Evolutionary conservation across 441 rosid species (phyloP).

Genomic region (Gossypium davidsonii): DNA sequence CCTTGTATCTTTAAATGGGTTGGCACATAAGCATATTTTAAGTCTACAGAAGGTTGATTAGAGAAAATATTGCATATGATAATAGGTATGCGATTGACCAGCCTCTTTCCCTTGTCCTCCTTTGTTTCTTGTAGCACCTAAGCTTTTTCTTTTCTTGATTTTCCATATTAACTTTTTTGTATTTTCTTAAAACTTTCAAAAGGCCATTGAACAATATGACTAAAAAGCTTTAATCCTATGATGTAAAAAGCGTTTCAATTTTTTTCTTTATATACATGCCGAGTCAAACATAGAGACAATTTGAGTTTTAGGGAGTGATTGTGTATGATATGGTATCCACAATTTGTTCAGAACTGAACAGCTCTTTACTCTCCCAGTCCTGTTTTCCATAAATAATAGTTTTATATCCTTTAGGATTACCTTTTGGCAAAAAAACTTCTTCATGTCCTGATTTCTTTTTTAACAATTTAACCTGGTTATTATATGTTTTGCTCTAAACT

Average conservation of each 20-base stretch:
- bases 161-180: neutral
- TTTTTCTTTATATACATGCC: neutral
- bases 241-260: neutral
- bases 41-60: neutral
- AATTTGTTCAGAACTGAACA: neutral
- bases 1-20: neutral
- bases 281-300: neutral
- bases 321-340: neutral
- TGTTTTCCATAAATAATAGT: neutral
- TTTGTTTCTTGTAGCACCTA: neutral
- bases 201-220: neutral
- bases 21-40: neutral
- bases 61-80: neutral
- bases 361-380: neutral
- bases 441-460: neutral
- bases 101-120: neutral
- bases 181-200: neutral
- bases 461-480: neutral
- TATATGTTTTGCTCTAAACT: slow-evolving; percentile 4
- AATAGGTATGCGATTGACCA: neutral
- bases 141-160: neutral
- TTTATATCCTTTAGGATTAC: neutral
- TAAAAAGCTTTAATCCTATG: slow-evolving; percentile 1
- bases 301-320: neutral
- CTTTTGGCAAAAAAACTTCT: neutral